Evolutionary conservation across 805 yeast genomes (phyloP).

Genomic region (Candida arabinofermentans): DNA sequence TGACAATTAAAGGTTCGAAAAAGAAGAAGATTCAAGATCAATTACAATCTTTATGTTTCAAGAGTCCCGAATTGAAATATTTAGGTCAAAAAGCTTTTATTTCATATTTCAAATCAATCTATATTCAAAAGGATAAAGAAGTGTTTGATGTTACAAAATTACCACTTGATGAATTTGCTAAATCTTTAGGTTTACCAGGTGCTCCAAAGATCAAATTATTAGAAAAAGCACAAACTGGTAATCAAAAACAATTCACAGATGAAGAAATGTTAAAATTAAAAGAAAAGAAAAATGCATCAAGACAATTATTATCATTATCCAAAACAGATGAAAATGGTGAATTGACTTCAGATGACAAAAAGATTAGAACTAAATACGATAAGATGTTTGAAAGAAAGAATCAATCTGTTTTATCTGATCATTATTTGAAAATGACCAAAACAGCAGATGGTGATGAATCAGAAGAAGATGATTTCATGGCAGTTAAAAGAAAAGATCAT

Average conservation of each 20-base stretch:
- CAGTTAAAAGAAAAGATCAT: slow-evolving; percentile 76
- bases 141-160: slow-evolving; percentile 74
- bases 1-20: slow-evolving; percentile 72
- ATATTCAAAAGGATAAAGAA: slow-evolving; percentile 82
- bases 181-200: slow-evolving; percentile 89
- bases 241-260: slow-evolving; percentile 25
- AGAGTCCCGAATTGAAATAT: slow-evolving; percentile 87
- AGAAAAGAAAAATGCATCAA: slow-evolving; percentile 75
- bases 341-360: slow-evolving; percentile 35
- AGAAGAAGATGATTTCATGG: slow-evolving; percentile 73
- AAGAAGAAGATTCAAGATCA: slow-evolving; percentile 75
- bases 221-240: slow-evolving; percentile 41
- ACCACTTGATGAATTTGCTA: slow-evolving; percentile 81
- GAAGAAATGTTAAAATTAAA: slow-evolving; percentile 44
- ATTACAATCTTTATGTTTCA: slow-evolving; percentile 84
- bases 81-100: slow-evolving; percentile 95
- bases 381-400: slow-evolving; percentile 94
- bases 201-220: slow-evolving; percentile 86
- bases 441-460: slow-evolving; percentile 34
- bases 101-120: slow-evolving; percentile 81
- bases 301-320: slow-evolving; percentile 57
- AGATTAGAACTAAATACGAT: slow-evolving; percentile 83
- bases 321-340: slow-evolving; percentile 66
- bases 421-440: slow-evolving; percentile 67
- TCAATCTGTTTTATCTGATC: slow-evolving; percentile 87